Evolutionary conservation across 306 rosid genomes (phyloP), one percentile per base, ranked within the genome.

Genomic region (Adenanthera pavonina): DNA sequence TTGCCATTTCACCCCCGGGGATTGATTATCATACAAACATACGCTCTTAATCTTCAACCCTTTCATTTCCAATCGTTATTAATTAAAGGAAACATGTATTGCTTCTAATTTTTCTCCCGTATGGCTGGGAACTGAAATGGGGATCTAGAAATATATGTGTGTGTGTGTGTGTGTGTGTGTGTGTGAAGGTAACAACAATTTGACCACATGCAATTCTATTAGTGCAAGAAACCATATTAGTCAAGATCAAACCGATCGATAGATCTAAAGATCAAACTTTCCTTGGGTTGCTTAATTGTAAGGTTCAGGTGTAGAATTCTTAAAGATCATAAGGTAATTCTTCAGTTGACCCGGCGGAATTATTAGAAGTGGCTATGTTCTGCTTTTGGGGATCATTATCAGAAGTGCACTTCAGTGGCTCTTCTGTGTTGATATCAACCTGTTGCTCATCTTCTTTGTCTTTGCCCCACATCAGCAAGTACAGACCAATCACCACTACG

Each of bases 381-480:
- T 6, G 44, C 40, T 34, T 34, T 64, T 12, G 19, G 19, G 44
- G 19, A 62, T 33, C n/a, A 64, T 25, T 25, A 25, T 35, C 11
- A 6, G 69, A 64, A 64, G 17, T 14, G 69, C 69, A 14, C 69
- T 40, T 43, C 1, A 67, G 0, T 40, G 6, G 49, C 15, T 38
- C 34, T 67, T 67, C 3, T 8, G 72, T 40, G 15, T 40, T 40
- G 33, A 4, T 8, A 3, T 7, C 49, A 66, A 49, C 60, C 76
- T 72, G 73, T 72, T 82, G 79, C 56, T 90, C 95, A 19, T 81
- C 83, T 82, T 87, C 93, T 90, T 95, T 90, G 25, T 87, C 93
- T 90, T 95, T 90, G 25, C 98, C 96, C 97, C 92, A 91, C 75
- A 95, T 33, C 85, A 93, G 84, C 83, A 92, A 52, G 83, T 92